These are phyloP conservation scores for Ophiorrhiza pumila DNA, from an alignment of 257 asterid genomes.

Conservation along the genomic window DNA sequence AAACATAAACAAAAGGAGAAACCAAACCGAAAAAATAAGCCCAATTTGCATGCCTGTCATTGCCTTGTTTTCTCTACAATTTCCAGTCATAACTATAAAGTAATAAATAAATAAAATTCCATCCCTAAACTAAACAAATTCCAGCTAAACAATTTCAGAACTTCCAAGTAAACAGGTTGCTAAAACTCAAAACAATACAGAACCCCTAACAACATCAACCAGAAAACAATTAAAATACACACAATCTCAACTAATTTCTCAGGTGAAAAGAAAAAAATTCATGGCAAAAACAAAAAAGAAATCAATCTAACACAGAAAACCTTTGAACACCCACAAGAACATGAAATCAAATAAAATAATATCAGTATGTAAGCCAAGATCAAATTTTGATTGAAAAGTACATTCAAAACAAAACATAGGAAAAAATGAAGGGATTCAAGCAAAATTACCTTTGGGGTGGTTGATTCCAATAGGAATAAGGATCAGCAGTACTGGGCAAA, in stretches of 20 bases:
- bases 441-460: constrained; percentile 14
- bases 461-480: constrained; percentile 20
- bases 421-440: neutral
- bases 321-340: neutral
- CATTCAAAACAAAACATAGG: neutral
- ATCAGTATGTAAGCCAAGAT: neutral
- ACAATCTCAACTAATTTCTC: neutral
- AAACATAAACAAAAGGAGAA: neutral
- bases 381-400: neutral
- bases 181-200: neutral
- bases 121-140: neutral
- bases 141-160: neutral
- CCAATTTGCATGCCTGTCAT: neutral
- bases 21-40: neutral
- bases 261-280: neutral
- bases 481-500: constrained; percentile 11
- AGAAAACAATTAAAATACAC: neutral
- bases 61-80: neutral
- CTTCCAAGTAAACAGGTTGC: neutral
- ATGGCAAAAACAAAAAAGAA: neutral
- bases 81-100: neutral
- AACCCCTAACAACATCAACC: neutral
- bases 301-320: neutral
- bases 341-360: neutral
- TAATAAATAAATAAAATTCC: neutral